Percentiles rank a stretch among this genome's conserved stretches.
Evolutionary conservation across 192 early-diverging fungal species (phyloP).

Genomic region (Coemansia umbellata): DNA sequence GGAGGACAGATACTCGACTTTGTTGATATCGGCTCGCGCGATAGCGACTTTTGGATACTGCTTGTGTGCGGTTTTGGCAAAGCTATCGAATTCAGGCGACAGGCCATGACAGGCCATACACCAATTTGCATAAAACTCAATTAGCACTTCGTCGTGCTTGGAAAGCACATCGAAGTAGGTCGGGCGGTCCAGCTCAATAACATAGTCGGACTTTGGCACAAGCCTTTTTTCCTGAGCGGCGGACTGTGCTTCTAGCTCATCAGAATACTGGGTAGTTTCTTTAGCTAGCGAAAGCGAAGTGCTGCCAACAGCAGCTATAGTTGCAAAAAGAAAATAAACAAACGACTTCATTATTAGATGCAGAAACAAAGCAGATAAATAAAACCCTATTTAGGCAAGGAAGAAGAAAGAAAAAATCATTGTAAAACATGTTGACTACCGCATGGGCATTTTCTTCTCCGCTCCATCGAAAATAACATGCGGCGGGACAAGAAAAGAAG

Average conservation of each 20-base stretch:
- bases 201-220: slow-evolving; percentile 36
- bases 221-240: slow-evolving; percentile 18
- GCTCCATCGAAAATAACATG: too few relatives aligned
- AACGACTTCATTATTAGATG: too few relatives aligned
- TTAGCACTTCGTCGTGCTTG: slow-evolving; percentile 26
- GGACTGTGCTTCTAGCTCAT: slow-evolving; percentile 21
- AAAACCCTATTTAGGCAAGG: too few relatives aligned
- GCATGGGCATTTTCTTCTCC: too few relatives aligned
- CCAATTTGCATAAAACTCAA: slow-evolving; percentile 53
- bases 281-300: slow-evolving; percentile 3
- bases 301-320: too few relatives aligned
- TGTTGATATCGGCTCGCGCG: slow-evolving; percentile 28
- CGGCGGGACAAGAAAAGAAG: too few relatives aligned
- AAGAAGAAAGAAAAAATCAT: too few relatives aligned
- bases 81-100: slow-evolving; percentile 32
- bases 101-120: slow-evolving; percentile 44
- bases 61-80: slow-evolving; percentile 29
- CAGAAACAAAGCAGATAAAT: neutral
- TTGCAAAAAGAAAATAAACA: neutral
- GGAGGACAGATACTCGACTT: slow-evolving; percentile 47
- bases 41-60: slow-evolving; percentile 35
- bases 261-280: slow-evolving; percentile 14
- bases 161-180: slow-evolving; percentile 25
- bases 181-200: slow-evolving; percentile 35
- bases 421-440: too few relatives aligned